These are phyloP conservation scores for Boehmeria nivea DNA, from an alignment of 306 rosid genomes.

Conservation along the genomic window DNA sequence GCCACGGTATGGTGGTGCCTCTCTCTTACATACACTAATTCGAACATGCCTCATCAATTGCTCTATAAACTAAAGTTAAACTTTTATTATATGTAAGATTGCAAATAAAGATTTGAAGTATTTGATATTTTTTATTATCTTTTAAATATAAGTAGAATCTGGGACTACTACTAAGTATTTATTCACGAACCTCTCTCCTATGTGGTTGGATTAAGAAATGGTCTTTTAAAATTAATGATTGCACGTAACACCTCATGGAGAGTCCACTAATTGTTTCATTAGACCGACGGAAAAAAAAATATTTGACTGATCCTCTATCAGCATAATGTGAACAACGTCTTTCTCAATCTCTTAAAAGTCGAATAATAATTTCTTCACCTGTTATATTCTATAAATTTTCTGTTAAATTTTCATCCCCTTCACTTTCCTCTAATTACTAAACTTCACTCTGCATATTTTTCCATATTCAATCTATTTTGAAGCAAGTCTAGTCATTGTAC, in stretches of 20 bases:
- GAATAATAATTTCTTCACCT: no score
- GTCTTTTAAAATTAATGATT: neutral
- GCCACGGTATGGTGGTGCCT: neutral
- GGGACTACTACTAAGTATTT: neutral
- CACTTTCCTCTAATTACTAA: no score
- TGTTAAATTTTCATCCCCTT: no score
- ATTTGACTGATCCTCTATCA: neutral
- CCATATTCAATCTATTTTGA: no score
- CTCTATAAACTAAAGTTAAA: no score
- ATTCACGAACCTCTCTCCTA: neutral
- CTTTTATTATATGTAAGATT: no score
- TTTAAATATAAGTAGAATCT: no score
- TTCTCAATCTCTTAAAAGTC: neutral
- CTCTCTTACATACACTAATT: neutral
- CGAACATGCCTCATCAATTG: conserved; percentile 4
- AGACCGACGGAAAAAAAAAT: neutral
- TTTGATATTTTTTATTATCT: no score
- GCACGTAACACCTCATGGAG: neutral
- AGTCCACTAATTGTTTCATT: neutral
- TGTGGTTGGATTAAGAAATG: neutral
- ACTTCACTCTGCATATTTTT: no score
- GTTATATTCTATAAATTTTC: no score
- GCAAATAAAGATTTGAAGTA: no score
- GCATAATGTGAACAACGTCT: neutral
- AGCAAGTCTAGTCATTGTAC: no score